Evolutionary conservation across 2,329 filamentous ascomycete genomes (phyloP), one percentile per base, ranked within the genome.

Genomic region (Arthrobotrys sphaeroides): DNA sequence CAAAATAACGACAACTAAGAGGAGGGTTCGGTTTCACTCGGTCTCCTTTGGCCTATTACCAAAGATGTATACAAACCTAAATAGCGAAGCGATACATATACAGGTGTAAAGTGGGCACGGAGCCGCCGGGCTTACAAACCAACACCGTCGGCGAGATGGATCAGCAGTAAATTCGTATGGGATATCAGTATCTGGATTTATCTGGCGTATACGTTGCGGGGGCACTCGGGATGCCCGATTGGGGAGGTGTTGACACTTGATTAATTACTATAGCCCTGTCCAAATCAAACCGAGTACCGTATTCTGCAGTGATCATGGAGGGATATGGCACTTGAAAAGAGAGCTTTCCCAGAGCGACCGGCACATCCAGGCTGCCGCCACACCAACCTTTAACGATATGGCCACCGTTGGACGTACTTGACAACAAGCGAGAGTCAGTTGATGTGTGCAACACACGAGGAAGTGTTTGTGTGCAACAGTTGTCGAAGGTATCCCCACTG

Each of bases 191-290:
- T n/a, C n/a, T n/a, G n/a, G n/a, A n/a, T n/a, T n/a, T n/a, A n/a
- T n/a, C n/a, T n/a, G n/a, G n/a, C n/a, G n/a, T n/a, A n/a, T n/a
- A n/a, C n/a, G n/a, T n/a, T n/a, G n/a, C n/a, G n/a, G n/a, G n/a
- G n/a, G n/a, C 38, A 49, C 28, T 20, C 38, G n/a, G 47, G 36
- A 42, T 66, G 42, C 69, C 61, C 24, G 36, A 62, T 49, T 16
- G 13, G 55, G 61, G 69, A 74, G 61, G 69, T 74, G 18, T 61
- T 67, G 61, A 24, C 26, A 43, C n/a, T n/a, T n/a, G n/a, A n/a
- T n/a, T n/a, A n/a, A 24, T 3, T 40, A 40, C 20, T 20, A 31
- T 38, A 47, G 42, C 43, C 51, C 55, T 38, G 57, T 49, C 43
- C 55, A 62, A 62, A 43, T 36, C 3, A 38, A 40, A 43, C n/a